Base-by-base conservation (phyloP, 2,329 filamentous ascomycete genomes). In the Chalara sp. region DNA sequence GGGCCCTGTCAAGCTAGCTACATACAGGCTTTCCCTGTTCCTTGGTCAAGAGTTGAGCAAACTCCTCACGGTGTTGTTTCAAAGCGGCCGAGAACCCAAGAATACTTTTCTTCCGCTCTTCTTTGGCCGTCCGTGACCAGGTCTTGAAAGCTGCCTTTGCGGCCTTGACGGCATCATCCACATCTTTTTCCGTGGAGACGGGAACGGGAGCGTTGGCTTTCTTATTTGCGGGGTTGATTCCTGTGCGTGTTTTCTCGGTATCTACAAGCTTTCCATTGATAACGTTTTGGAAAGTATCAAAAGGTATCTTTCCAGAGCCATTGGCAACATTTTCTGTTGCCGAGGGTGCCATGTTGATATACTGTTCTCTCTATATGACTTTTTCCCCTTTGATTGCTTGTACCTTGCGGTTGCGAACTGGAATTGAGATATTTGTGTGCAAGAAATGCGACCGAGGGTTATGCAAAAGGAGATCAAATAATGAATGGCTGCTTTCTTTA, bases 11-110 rank as follows among this genome's bases (percentile, higher is more conserved):
- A 39, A 8, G 51, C 51, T 54, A 57, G 29, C 21, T n/a, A 47
- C 44, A 30, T 56, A 72, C 66, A 5, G 76, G 76, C 61, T 79
- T 79, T n/a, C 77, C 76, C 29, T 73, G 74, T 62, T 79, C 76
- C 48, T 65, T 68, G 57, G 68, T 69, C 39, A 79, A 62, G 7
- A 79, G 64, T 37, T 68, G 67, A 11, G 67, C 63, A 45, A 81
- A 65, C 46, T 74, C 69, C 1, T 71, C 65, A 5, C 66, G 61
- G 43, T 76, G 35, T 30, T 50, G 49, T n/a, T 50, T 32, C 21
- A 57, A 51, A 29, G 48, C 51, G 3, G 31, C 46, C 11, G 35
- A 28, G 28, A 50, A 54, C 29, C 48, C 51, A 12, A 44, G 6
- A 21, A 78, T 60, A 8, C 67, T 62, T 11, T 72, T 68, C 37